Conservation (phyloP, 2,329 filamentous ascomycete genomes). For the Zymoseptoria crescenta region DNA sequence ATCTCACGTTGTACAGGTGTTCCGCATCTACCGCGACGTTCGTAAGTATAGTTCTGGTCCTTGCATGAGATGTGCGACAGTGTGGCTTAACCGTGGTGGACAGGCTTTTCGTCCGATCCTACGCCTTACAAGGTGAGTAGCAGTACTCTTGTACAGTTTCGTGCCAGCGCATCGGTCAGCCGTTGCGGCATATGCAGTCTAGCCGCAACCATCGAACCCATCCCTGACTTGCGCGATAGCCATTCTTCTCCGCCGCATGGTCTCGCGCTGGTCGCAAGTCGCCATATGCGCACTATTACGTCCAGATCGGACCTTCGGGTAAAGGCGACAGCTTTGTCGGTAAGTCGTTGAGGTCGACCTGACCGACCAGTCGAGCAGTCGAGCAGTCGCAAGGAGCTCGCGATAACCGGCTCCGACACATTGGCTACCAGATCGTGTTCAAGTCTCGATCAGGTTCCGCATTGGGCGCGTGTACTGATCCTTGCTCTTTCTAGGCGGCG, state of each 20-base stretch:
- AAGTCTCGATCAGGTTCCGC: background rate
- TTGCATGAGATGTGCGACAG: background rate
- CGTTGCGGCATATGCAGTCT: background rate
- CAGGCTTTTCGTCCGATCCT: conserved; percentile 67
- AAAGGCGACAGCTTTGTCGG: conserved; percentile 58
- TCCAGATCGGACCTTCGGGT: conserved; percentile 62
- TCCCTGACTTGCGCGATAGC: conserved; percentile 36
- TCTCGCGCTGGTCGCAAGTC: conserved; percentile 82
- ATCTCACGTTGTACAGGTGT: conserved; percentile 44
- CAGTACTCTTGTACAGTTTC: background rate
- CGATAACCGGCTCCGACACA: background rate
- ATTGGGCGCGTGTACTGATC: conserved; percentile 6
- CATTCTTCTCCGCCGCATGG: conserved; percentile 79
- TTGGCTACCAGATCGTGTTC: background rate
- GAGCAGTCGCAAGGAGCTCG: background rate
- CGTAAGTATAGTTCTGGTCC: conserved; percentile 19
- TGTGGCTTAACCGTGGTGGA: background rate
- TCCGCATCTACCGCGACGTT: conserved; percentile 80
- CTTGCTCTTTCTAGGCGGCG: conserved; percentile 50
- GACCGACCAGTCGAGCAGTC: background rate
- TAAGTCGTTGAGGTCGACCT: conserved; percentile 34
- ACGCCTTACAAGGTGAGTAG: conserved; percentile 74
- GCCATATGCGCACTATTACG: conserved; percentile 79
- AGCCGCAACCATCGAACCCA: background rate
- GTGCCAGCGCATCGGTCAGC: background rate